Conservation (phyloP, 2,329 filamentous ascomycete genomes). For the Fusarium piperis region DNA sequence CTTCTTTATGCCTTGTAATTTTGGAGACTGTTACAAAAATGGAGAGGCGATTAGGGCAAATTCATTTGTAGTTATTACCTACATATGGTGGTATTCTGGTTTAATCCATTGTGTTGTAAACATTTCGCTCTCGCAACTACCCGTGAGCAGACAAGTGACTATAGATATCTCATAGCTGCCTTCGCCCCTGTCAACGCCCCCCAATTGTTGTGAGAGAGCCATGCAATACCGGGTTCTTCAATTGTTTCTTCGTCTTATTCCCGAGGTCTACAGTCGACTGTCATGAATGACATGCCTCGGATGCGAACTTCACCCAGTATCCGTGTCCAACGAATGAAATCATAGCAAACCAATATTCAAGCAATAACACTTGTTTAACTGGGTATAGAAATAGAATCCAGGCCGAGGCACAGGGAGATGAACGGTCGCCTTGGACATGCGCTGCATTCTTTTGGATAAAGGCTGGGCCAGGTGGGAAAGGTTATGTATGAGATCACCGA, state of each 20-base stretch:
- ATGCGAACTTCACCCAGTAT: too few species aligned
- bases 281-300: background rate
- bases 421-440: background rate
- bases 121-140: background rate
- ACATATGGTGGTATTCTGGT: background rate
- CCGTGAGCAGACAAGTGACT: background rate
- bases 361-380: background rate
- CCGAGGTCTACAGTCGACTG: background rate
- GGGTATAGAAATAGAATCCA: background rate
- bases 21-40: constrained; percentile 1
- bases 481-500: constrained; percentile 13
- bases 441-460: background rate
- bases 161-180: background rate
- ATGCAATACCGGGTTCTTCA: background rate
- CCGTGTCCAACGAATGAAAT: background rate
- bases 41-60: background rate
- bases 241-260: too few species aligned
- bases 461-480: background rate
- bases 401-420: background rate
- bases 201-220: background rate
- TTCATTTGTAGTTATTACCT: background rate
- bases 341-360: background rate
- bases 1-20: background rate
- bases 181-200: background rate
- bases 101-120: background rate